Evolutionary conservation across 2,329 filamentous ascomycete genomes (phyloP), one percentile per base, ranked within the genome.

Genomic region (Neophaeococcomyces aloes): DNA sequence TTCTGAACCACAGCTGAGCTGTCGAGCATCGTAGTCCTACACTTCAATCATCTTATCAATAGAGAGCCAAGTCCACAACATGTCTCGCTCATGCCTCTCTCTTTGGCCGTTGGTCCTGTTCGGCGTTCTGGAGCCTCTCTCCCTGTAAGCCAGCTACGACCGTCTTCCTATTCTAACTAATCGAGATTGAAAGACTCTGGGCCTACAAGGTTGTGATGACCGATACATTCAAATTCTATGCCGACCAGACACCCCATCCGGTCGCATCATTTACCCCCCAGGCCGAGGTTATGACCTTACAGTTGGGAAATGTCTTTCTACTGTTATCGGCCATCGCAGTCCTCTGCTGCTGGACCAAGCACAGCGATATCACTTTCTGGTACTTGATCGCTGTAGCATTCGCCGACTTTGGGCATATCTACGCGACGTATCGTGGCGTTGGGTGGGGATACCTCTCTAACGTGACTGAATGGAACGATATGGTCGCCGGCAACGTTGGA

Each of bases 401-500:
- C 33, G 81, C 76, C 14, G 81, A 86, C 56, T 64, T 85, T 49
- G 77, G 78, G 2, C 82, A 86, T 58, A 63, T 86, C 19, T 75
- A 69, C 38, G 68, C 79, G 48, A 81, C 75, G 13, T 76, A 74
- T 46, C 63, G 66, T 54, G 71, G 69, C 5, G 66, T 86, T 49
- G 81, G 78, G 7, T 67, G 66, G 57, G 67, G 74, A 7, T 64
- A 63, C 27, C 69, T 75, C 36, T 49, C 74, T 34, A 70, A 76
- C 51, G 61, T 81, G 8, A 61, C 56, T 3, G 63, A 60, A 17
- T 86, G 82, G 82, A 86, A 84, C 58, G 65, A 72, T 27, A 73
- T 81, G 67, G 74, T 78, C n/a, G 83, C 78, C 76, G 83, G 82
- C 2, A 86, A 86, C 55, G 69, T 87, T 49, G 79, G 72, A 6